Conservation (phyloP, 495 filamentous ascomycete genomes). For the Pyrenula aspistea region DNA sequence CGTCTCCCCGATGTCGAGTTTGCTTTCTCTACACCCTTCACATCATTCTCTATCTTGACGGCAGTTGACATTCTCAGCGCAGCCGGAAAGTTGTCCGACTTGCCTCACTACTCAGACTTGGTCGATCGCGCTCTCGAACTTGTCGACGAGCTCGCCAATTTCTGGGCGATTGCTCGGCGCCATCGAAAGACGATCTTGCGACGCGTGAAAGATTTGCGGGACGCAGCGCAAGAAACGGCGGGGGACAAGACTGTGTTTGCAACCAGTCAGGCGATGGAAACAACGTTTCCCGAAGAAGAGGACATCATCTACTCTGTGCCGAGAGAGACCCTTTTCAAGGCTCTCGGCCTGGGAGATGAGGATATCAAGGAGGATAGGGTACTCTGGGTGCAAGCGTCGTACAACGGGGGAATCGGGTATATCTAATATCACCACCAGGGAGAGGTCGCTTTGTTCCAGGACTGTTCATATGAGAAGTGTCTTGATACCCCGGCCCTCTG, state of each 20-base stretch:
- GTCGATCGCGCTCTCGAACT: constrained; percentile 33
- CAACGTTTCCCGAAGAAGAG: constrained; percentile 18
- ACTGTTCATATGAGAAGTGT: not conserved
- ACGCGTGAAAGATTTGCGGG: not conserved
- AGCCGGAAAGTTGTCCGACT: constrained; percentile 17
- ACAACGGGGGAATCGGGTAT: not conserved
- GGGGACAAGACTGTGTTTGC: not conserved
- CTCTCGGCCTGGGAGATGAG: constrained; percentile 18
- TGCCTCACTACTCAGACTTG: constrained; percentile 31
- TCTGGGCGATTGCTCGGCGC: not conserved
- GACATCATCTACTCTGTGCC: constrained; percentile 15
- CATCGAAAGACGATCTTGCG: not conserved
- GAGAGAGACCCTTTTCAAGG: constrained; percentile 18
- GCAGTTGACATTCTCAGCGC: constrained; percentile 36
- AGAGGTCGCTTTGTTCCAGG: not conserved
- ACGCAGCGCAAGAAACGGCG: not conserved
- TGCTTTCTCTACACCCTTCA: constrained; percentile 25
- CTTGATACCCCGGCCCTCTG: not conserved
- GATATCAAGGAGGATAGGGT: constrained; percentile 14
- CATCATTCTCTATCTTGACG: constrained; percentile 30
- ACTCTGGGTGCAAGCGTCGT: constrained; percentile 14
- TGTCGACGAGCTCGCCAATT: constrained; percentile 11
- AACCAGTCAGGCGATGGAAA: constrained; percentile 8
- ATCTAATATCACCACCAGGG: not conserved
- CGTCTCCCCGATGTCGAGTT: constrained; percentile 4